phyloP scores from a whole-genome alignment of 345 rosid genomes.

The Stellera chamaejasme region DNA sequence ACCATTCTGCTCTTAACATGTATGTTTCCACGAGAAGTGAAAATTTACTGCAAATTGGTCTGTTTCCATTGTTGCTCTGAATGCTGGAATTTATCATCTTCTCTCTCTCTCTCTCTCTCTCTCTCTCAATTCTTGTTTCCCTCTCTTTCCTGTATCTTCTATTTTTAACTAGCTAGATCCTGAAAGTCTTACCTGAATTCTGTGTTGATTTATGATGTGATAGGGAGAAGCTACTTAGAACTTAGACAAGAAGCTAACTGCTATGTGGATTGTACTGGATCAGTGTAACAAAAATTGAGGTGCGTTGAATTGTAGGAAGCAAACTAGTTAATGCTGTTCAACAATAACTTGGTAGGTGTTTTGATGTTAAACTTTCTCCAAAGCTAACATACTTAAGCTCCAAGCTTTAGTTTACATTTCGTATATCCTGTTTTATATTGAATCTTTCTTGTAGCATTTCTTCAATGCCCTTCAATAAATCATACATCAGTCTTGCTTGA shows the following conservation, averaged over 20 bases:
- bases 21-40: no score
- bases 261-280: not conserved
- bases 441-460: constrained; percentile 31
- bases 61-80: not conserved
- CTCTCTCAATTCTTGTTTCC: no score
- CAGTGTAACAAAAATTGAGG: constrained; percentile 60
- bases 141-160: not conserved
- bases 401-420: not conserved
- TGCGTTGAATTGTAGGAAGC: constrained; percentile 33
- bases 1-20: no score
- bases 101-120: not conserved
- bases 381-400: not conserved
- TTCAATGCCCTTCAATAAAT: constrained; percentile 47
- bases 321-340: constrained; percentile 42
- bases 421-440: not conserved
- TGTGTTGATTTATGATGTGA: not conserved
- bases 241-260: not conserved
- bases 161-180: no score
- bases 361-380: not conserved
- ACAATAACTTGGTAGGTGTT: constrained; percentile 42
- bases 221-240: not conserved
- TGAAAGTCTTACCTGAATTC: no score
- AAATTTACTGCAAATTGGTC: not conserved
- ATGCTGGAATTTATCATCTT: not conserved
- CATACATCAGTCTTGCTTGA: constrained; percentile 37